phyloP scores from a whole-genome alignment of 805 yeast genomes.

The Isabelozyma gotoi region DNA sequence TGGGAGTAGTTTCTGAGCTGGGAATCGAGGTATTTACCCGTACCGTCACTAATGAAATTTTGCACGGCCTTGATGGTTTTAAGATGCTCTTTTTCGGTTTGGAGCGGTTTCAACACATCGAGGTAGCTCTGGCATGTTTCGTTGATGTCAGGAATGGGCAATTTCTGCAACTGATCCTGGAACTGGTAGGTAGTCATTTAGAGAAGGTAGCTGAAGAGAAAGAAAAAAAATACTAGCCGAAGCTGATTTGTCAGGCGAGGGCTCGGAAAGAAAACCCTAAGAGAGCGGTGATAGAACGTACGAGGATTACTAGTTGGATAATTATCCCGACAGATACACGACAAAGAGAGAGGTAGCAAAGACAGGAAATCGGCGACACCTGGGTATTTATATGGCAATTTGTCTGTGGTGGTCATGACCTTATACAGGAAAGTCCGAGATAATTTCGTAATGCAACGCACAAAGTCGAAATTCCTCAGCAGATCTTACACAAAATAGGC shows the following conservation, averaged over 20 bases:
- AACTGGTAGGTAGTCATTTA: slow-evolving; percentile 52
- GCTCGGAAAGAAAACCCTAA: neutral
- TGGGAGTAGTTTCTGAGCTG: slow-evolving; percentile 62
- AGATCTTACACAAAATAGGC: neutral
- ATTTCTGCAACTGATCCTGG: slow-evolving; percentile 58
- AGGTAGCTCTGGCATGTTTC: slow-evolving; percentile 69
- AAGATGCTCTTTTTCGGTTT: slow-evolving; percentile 68
- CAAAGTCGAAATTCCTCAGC: neutral
- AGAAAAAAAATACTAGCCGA: neutral
- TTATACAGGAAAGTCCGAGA: neutral
- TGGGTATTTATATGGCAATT: neutral
- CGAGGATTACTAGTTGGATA: no score
- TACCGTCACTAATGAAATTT: slow-evolving; percentile 49
- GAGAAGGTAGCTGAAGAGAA: neutral
- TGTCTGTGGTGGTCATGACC: no score
- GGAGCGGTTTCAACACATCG: slow-evolving; percentile 73
- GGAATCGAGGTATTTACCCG: slow-evolving; percentile 59
- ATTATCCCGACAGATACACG: no score
- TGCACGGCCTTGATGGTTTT: slow-evolving; percentile 59
- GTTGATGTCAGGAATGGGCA: slow-evolving; percentile 78
- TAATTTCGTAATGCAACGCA: neutral
- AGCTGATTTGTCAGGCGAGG: no score
- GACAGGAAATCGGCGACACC: neutral
- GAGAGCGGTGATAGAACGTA: no score
- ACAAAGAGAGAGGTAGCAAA: no score